phyloP scores from a whole-genome alignment of 1,284 basidiomycete genomes.

The Boletus sp. region DNA sequence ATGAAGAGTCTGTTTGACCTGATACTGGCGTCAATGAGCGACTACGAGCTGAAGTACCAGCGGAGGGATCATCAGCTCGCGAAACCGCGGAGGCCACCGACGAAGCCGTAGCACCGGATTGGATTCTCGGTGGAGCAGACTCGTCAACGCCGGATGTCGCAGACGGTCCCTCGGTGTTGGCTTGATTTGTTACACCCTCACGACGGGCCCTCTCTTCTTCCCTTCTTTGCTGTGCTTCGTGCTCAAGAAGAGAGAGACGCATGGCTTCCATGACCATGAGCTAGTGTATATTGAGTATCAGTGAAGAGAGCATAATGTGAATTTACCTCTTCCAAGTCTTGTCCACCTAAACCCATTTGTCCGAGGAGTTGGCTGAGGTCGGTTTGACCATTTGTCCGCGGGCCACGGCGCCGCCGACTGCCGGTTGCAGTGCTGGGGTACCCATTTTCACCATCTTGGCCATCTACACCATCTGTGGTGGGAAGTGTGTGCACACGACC shows the following conservation, averaged over 20 bases:
- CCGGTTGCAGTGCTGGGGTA: conserved; percentile 42
- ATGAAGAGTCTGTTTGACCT: conserved; percentile 36
- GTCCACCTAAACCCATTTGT: conserved; percentile 66
- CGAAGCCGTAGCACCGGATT: conserved; percentile 2
- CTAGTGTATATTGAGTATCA: conserved; percentile 40
- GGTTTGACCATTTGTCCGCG: conserved; percentile 50
- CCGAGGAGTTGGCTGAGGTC: conserved; percentile 57
- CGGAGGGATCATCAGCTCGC: conserved; percentile 12
- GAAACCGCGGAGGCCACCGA: not conserved
- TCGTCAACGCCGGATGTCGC: conserved; percentile 9
- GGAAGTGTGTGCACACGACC: conserved; percentile 66
- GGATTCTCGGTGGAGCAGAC: conserved; percentile 2
- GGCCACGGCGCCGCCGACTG: conserved; percentile 56
- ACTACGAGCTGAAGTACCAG: conserved; percentile 16
- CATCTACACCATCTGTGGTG: conserved; percentile 46
- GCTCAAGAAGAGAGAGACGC: conserved; percentile 90
- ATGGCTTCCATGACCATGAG: conserved; percentile 99
- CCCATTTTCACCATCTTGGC: conserved; percentile 36
- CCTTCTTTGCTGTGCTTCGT: conserved; percentile 75
- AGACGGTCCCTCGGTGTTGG: conserved; percentile 19
- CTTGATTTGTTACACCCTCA: conserved; percentile 37
- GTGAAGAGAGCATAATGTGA: not conserved
- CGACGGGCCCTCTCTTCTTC: conserved; percentile 56
- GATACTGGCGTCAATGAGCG: conserved; percentile 32
- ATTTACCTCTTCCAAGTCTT: conserved; percentile 84